phyloP scores from a whole-genome alignment of 2,329 filamentous ascomycete genomes.

The Fusarium sp. region DNA sequence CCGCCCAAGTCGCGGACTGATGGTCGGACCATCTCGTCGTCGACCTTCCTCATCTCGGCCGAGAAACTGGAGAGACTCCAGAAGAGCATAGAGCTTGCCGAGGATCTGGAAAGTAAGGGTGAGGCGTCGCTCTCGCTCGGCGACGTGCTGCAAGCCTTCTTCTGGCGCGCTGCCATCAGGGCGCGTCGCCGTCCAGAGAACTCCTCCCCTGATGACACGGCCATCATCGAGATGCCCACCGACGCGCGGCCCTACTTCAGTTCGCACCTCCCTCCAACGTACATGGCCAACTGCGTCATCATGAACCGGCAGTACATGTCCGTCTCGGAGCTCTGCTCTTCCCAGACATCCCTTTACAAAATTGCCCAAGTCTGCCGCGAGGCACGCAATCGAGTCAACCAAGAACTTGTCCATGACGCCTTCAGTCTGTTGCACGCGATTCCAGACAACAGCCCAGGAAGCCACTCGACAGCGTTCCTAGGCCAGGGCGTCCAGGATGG shows the following conservation, averaged over 20 bases:
- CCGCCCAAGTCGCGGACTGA: background rate
- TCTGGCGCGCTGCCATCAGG: constrained; percentile 51
- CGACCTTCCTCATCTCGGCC: constrained; percentile 45
- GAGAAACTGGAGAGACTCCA: constrained; percentile 46
- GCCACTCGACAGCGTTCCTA: constrained; percentile 41
- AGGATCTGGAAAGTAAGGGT: constrained; percentile 28
- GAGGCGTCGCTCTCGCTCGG: constrained; percentile 46
- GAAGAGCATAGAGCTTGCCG: constrained; percentile 35
- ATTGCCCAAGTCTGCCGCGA: constrained; percentile 41
- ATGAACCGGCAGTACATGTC: constrained; percentile 41
- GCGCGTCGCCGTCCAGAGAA: constrained; percentile 47
- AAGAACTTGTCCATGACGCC: constrained; percentile 43
- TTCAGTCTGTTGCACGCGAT: constrained; percentile 42
- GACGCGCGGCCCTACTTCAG: constrained; percentile 47
- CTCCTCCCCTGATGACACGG: constrained; percentile 35
- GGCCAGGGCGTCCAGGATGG: constrained; percentile 16
- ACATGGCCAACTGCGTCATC: constrained; percentile 45
- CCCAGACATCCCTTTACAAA: constrained; percentile 37
- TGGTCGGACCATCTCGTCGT: constrained; percentile 40
- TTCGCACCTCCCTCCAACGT: constrained; percentile 41
- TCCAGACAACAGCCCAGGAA: constrained; percentile 38
- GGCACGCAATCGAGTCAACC: constrained; percentile 38
- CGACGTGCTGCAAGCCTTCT: constrained; percentile 53
- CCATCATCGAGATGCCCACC: constrained; percentile 49
- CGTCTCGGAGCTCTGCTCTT: constrained; percentile 41